Percentiles rank a stretch among this genome's conserved stretches.
Conservation (phyloP, 2,329 filamentous ascomycete species). For the Podosphaera fusca region DNA sequence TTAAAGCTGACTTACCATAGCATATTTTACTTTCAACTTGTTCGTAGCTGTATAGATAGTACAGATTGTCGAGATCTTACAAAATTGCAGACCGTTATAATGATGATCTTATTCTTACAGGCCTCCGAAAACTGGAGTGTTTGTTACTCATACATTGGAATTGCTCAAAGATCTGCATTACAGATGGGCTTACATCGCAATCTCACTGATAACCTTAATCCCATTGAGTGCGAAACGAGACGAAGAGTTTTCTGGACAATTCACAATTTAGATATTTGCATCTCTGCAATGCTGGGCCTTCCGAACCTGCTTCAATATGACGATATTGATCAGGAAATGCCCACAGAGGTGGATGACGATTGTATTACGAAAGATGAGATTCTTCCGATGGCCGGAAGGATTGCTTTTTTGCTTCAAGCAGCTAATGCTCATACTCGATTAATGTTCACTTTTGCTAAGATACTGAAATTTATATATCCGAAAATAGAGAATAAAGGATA, state of each 20-base stretch:
- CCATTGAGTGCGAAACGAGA: slow-evolving; percentile 39
- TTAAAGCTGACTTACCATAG: too few species aligned
- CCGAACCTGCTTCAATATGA: slow-evolving; percentile 38
- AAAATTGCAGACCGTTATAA: slow-evolving; percentile 52
- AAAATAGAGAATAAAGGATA: slow-evolving; percentile 23
- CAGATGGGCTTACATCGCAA: slow-evolving; percentile 59
- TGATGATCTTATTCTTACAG: slow-evolving; percentile 64
- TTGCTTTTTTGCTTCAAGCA: slow-evolving; percentile 34
- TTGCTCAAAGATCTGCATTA: slow-evolving; percentile 52
- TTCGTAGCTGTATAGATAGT: slow-evolving; percentile 41
- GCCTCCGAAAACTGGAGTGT: slow-evolving; percentile 56
- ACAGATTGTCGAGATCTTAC: slow-evolving; percentile 50
- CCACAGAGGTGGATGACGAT: slow-evolving; percentile 42
- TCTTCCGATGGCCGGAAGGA: slow-evolving; percentile 25
- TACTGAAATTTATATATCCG: slow-evolving; percentile 43
- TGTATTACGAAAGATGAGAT: slow-evolving; percentile 38
- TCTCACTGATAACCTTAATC: slow-evolving; percentile 35
- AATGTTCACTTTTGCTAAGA: slow-evolving; percentile 39
- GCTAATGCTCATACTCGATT: slow-evolving; percentile 42
- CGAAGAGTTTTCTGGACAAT: slow-evolving; percentile 44
- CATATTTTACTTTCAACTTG: slow-evolving; percentile 37
- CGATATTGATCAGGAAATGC: slow-evolving; percentile 43
- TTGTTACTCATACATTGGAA: slow-evolving; percentile 61
- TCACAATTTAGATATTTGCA: slow-evolving; percentile 47
- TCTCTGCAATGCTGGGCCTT: slow-evolving; percentile 43